A percentile compares a stretch with the other conserved stretches of the same genome.
Evolutionary conservation across 495 filamentous ascomycete genomes (phyloP).

Genomic region (Aspergillus mulundensis): DNA sequence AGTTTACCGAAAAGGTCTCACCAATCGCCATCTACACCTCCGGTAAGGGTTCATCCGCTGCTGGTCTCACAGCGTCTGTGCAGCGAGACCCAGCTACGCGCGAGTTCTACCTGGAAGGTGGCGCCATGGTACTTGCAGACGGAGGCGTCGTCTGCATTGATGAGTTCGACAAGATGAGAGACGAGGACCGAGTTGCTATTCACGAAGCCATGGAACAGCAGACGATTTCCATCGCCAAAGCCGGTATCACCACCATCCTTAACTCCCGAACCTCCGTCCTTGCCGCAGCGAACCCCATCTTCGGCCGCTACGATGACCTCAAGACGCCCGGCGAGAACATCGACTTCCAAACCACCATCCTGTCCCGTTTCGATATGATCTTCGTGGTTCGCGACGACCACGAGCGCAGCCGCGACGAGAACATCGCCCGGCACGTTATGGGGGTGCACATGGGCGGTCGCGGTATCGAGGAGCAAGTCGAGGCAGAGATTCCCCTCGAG

Average conservation of each 20-base stretch:
- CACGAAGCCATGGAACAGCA: constrained; percentile 99
- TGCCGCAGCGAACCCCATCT: constrained; percentile 95
- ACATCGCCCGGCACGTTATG: constrained; percentile 96
- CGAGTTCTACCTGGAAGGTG: constrained; percentile 97
- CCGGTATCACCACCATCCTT: constrained; percentile 96
- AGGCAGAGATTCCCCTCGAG: constrained; percentile 85
- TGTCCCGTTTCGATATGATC: constrained; percentile 99
- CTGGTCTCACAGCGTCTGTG: constrained; percentile 96
- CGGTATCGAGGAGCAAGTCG: constrained; percentile 74
- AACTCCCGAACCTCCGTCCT: constrained; percentile 95
- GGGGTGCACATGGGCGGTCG: constrained; percentile 92
- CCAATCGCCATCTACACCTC: constrained; percentile 99
- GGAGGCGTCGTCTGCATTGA: constrained; percentile 99
- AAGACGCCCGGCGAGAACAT: constrained; percentile 98
- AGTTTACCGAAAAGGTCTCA: constrained; percentile 95
- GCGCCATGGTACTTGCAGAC: constrained; percentile 98
- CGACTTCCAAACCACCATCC: constrained; percentile 98
- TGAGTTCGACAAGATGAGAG: constrained; percentile 99
- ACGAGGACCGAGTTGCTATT: constrained; percentile 97
- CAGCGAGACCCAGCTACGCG: constrained; percentile 87
- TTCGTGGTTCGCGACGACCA: constrained; percentile 98
- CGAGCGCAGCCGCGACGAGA: constrained; percentile 82
- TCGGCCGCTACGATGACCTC: constrained; percentile 96
- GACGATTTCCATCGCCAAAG: constrained; percentile 99
- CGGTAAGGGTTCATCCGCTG: constrained; percentile 96